Base-by-base conservation (phyloP, 148 eudicot genomes). In the Rhododendron mucronatum region DNA sequence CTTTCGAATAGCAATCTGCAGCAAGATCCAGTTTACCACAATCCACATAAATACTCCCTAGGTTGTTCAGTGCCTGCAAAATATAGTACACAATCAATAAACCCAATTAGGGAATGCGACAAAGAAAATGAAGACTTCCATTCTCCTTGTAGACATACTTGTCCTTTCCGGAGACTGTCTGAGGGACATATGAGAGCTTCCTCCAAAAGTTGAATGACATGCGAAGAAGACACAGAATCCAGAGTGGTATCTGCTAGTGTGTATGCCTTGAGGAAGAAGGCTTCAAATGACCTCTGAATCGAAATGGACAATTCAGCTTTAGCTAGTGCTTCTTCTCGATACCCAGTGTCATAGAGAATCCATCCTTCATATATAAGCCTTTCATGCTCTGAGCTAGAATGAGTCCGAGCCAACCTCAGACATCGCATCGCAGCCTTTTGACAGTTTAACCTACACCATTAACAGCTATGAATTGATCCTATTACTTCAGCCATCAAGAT, bases 131-230 rank as follows among this genome's bases (percentile, higher is more conserved):
- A 30, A 63, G 23, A 61, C 37, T 51, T 37, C 20, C 50, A 28
- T 63, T 26, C 30, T 23, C 35, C 12, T 55, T 0, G 59, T 47
- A 16, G 83, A 79, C 53, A 85, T 78, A 89, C 92, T 83, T 91
- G 92, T 83, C 92, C 92, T 87, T 91, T 91, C 67, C 92, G 90
- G 71, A 91, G 92, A 77, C 91, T 87, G 83, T 91, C 92, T 84
- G 92, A 91, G 79, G 92, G 92, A 74, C 91, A 91, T 79, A 78
- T 82, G 53, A 91, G 90, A 82, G 92, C 92, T 65, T 91, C 91
- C 59, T 89, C 90, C 47, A 91, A 73, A 41, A 91, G 90, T 82
- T 89, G 83, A 47, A 91, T 88, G 61, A 91, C 91, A 74, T 84
- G 84, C 65, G 87, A 82, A 47, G 90, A 83, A 75, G 89, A 88